These are phyloP conservation scores for Alternaria burnsii DNA, from an alignment of 2,329 filamentous ascomycete genomes.

Conservation along the genomic window DNA sequence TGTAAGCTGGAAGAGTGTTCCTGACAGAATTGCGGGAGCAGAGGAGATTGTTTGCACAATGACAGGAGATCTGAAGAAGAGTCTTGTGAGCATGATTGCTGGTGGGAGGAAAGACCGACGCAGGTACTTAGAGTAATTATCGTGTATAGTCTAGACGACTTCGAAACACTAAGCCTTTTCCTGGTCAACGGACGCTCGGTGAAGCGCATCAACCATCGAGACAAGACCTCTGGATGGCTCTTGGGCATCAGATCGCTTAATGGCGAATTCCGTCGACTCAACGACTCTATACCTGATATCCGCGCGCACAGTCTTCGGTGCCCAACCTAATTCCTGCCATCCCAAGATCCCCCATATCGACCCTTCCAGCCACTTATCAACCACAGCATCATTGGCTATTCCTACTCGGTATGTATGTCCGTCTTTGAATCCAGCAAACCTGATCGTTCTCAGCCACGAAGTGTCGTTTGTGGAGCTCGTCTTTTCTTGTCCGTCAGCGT, in stretches of 20 bases:
- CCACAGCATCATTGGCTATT: not conserved
- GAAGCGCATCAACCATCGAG: too few relatives aligned
- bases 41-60: constrained; percentile 2
- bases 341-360: not conserved
- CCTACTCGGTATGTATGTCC: not conserved
- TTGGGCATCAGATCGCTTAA: too few relatives aligned
- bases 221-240: too few relatives aligned
- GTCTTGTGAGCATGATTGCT: not conserved
- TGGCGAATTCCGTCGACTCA: too few relatives aligned
- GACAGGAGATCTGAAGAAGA: not conserved
- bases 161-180: too few relatives aligned
- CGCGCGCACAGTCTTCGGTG: not conserved
- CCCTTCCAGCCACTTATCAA: not conserved
- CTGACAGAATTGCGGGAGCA: not conserved
- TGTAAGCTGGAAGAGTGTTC: not conserved
- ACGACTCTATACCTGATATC: not conserved
- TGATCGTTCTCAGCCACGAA: not conserved
- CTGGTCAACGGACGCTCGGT: too few relatives aligned
- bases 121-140: not conserved
- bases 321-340: not conserved
- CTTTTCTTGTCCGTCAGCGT: not conserved
- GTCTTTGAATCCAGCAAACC: not conserved
- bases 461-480: not conserved
- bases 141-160: too few relatives aligned
- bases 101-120: not conserved